Evolutionary conservation across 257 asterid species (phyloP).

Genomic region (Salvia rosmarinus): DNA sequence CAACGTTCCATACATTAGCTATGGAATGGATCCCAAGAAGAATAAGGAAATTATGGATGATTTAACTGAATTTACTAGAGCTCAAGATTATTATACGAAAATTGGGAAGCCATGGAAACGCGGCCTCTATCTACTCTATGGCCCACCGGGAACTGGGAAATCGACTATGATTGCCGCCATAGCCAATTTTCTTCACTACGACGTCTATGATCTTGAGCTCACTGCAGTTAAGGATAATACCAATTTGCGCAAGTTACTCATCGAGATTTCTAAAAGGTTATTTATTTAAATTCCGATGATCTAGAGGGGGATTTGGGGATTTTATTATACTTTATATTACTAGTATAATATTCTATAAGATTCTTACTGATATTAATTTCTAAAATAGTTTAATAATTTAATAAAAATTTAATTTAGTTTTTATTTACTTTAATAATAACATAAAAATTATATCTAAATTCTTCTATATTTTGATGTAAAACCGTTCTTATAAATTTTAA

Average conservation of each 20-base stretch:
- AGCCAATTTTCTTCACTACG: slow-evolving; percentile 22
- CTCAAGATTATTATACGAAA: neutral
- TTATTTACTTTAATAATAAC: no score
- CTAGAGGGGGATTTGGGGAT: no score
- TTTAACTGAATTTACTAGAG: neutral
- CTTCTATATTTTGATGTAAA: no score
- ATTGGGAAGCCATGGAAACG: slow-evolving; percentile 30
- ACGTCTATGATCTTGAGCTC: slow-evolving; percentile 25
- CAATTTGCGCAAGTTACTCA: neutral
- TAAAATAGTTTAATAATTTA: no score
- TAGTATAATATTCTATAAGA: no score
- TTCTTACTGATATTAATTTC: no score
- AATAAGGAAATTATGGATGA: slow-evolving; percentile 28
- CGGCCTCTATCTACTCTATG: slow-evolving; percentile 25
- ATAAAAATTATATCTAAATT: no score
- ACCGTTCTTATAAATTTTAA: no score
- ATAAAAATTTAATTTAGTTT: no score
- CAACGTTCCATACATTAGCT: slow-evolving; percentile 17
- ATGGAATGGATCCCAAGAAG: slow-evolving; percentile 30
- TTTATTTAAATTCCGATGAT: no score
- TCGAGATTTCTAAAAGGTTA: slow-evolving; percentile 19
- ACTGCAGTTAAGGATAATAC: slow-evolving; percentile 12
- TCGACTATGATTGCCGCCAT: slow-evolving; percentile 31
- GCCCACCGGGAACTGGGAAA: slow-evolving; percentile 30
- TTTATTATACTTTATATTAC: no score